phyloP scores from a whole-genome alignment of 2,329 filamentous ascomycete genomes.

The Eurotiales sp. region DNA sequence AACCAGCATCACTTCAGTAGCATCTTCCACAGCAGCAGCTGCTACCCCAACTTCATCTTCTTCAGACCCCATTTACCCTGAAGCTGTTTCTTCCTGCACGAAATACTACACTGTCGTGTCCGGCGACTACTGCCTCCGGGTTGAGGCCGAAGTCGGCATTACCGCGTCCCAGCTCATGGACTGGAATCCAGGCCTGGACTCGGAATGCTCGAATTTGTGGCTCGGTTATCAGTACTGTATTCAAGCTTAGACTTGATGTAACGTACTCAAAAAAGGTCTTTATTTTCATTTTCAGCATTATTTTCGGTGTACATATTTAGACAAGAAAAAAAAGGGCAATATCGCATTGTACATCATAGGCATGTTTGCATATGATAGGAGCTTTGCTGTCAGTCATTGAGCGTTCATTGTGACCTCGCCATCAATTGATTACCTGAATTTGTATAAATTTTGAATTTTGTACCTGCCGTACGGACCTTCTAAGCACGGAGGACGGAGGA shows the following conservation, averaged over 20 bases:
- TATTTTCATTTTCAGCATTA: background rate
- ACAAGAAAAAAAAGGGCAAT: background rate
- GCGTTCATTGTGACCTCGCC: background rate
- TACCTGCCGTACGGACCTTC: too few species aligned
- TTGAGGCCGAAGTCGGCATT: slow-evolving; percentile 11
- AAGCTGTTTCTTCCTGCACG: slow-evolving; percentile 8
- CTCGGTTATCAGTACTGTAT: slow-evolving; percentile 14
- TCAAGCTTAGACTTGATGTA: slow-evolving; percentile 8
- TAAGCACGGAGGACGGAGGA: too few species aligned
- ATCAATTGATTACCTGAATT: too few species aligned
- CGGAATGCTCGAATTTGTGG: slow-evolving; percentile 12
- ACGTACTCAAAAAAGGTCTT: too few species aligned
- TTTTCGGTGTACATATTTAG: slow-evolving; percentile 14
- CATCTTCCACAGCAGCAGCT: background rate
- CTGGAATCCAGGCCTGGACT: slow-evolving; percentile 13
- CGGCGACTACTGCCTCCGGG: slow-evolving; percentile 14
- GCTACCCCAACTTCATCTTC: background rate
- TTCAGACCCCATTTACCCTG: slow-evolving; percentile 9
- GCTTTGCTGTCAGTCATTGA: background rate
- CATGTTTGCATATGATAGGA: background rate
- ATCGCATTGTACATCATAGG: background rate
- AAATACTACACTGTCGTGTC: slow-evolving; percentile 13
- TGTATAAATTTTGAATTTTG: too few species aligned
- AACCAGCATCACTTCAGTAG: background rate
- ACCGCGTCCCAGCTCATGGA: slow-evolving; percentile 11